phyloP scores from a whole-genome alignment of 306 rosid genomes.

The Quercus berberidifolia region DNA sequence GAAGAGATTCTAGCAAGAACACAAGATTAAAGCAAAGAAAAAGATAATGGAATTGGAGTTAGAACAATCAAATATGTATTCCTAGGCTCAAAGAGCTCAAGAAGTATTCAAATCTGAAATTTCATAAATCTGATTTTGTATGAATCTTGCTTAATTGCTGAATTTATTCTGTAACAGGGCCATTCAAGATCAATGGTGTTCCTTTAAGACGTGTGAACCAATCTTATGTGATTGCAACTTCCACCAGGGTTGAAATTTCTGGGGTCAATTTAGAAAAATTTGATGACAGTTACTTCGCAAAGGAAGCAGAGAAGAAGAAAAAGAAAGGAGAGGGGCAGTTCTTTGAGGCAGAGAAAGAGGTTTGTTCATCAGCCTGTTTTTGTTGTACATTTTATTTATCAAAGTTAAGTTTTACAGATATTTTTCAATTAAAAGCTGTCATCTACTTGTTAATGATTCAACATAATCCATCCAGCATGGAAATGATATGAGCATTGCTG shows the following conservation, averaged over 20 bases:
- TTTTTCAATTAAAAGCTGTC: neutral
- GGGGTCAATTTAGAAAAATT: constrained; percentile 30
- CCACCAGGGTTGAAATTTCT: constrained; percentile 35
- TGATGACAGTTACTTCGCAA: constrained; percentile 30
- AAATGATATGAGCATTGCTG: neutral
- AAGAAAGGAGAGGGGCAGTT: constrained; percentile 37
- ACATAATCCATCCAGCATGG: neutral
- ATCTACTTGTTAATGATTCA: neutral
- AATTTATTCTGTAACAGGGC: constrained; percentile 18
- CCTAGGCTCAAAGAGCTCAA: too few species aligned
- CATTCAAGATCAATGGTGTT: constrained; percentile 38
- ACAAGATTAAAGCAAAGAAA: too few species aligned
- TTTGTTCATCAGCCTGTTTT: neutral
- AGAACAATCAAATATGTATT: too few species aligned
- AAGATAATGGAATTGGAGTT: too few species aligned
- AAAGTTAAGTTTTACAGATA: neutral
- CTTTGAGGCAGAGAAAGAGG: constrained; percentile 40
- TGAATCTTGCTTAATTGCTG: neutral
- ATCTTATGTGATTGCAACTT: constrained; percentile 34
- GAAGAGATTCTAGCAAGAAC: too few species aligned
- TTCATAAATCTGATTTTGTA: neutral
- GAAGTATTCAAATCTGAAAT: too few species aligned
- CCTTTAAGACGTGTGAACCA: constrained; percentile 42
- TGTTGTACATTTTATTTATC: too few species aligned
- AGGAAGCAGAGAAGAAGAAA: constrained; percentile 27